Evolutionary conservation across 208 protist genomes (phyloP), one percentile per base, ranked within the genome.

Genomic region (Naegleria lovaniensis): DNA sequence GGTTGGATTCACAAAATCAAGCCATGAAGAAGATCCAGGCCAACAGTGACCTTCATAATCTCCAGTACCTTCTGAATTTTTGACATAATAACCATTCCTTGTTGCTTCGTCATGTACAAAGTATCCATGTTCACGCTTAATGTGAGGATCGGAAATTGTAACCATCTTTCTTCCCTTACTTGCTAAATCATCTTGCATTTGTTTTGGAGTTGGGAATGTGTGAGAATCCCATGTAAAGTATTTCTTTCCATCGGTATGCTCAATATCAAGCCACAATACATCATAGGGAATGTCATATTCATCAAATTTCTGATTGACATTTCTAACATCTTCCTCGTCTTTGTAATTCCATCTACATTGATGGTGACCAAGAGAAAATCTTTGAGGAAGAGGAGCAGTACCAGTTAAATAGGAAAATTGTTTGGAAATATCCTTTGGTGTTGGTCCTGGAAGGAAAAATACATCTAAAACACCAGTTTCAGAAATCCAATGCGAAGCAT

Each of bases 261-360:
- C 99, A 93, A 99, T 99, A 93, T 99, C 99, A 11, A 99, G 96
- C 98, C 98, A 99, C 48, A 99, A 95, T 16, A 98, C 96, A 94
- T 99, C 99, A 92, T 98, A 98, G 19, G 98, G 98, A 91, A 99
- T 98, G 93, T 98, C 95, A 92, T 99, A 94, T 59, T 95, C 89
- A 91, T 99, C 97, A 92, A 99, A 99, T 33, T 95, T 95, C 48
- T 94, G 92, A 93, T 98, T 95, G 33, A 99, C 96, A 52, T 92
- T 43, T 43, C 96, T 93, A 36, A 97, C 95, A 91, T 99, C 98
- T 33, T 95, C 94, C 83, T 97, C 96, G 93, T 96, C 97, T 83
- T 97, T 94, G 93, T 99, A 99, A 91, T 98, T 98, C 98, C 98
- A 99, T 51, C 98, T 96, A 92, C 96, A 99, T 94, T 99, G 98